phyloP scores from a whole-genome alignment of 129 eudicot genomes.

The Tanacetum coccineum region DNA sequence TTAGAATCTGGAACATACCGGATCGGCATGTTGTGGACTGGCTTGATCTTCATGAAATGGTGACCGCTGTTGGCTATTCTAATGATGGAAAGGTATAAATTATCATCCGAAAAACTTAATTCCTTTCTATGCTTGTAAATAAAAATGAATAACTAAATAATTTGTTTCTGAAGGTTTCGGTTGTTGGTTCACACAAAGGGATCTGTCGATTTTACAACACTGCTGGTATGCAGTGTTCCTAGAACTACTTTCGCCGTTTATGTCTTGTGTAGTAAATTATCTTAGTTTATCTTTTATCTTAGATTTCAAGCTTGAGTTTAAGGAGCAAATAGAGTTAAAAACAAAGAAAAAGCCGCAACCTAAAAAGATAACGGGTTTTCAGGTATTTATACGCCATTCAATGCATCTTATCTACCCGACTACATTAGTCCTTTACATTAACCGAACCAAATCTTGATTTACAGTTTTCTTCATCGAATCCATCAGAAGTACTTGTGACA shows the following conservation, averaged over 20 bases:
- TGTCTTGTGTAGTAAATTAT: not conserved
- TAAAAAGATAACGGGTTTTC: conserved; percentile 73
- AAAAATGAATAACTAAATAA: not conserved
- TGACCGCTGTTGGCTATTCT: conserved; percentile 39
- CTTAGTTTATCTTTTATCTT: not conserved
- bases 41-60: conserved; percentile 40
- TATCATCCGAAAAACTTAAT: not conserved
- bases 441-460: conserved; percentile 10
- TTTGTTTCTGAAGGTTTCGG: conserved; percentile 54
- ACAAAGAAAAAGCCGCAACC: conserved; percentile 69
- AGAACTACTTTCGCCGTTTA: not conserved
- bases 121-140: not conserved
- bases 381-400: conserved; percentile 38
- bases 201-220: conserved; percentile 58
- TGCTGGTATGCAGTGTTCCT: conserved; percentile 41
- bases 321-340: conserved; percentile 46
- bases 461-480: conserved; percentile 65
- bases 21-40: conserved; percentile 38
- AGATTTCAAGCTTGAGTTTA: conserved; percentile 70
- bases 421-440: not conserved
- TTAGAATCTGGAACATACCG: conserved; percentile 44
- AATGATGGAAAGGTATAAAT: conserved; percentile 37
- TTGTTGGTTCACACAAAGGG: conserved; percentile 75
- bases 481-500: conserved; percentile 71
- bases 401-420: not conserved